Base-by-base conservation (phyloP, 2,329 filamentous ascomycete species). In the Colletotrichum sp. region DNA sequence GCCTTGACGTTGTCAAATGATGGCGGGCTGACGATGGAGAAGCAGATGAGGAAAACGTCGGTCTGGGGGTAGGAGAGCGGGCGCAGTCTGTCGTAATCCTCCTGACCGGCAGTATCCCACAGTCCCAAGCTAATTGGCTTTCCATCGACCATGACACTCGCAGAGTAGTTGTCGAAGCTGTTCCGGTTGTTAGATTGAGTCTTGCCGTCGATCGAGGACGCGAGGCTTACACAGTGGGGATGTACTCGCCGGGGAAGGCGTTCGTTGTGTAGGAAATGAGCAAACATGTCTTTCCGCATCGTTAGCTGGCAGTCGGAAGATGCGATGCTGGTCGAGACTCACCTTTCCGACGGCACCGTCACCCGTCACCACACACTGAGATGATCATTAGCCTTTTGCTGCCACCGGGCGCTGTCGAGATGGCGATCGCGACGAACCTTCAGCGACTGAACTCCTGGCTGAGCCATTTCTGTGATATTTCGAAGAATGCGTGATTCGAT, bases 261-360 rank as follows among this genome's bases (percentile, higher is more conserved):
- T 99, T 99, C 79, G 97, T 99, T 79, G 97, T 99, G 89, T 99
- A 99, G 69, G 96, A 99, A 85, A 99, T 99, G 82, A 99, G 93
- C 76, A 99, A 93, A 90, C 97, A 99, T 90, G 97, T 99, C 96
- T 98, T 77, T 55, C 67, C 80, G 30, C 71, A 28, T 55, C 62
- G 59, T 72, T 44, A 76, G 71, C 78, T 60, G 72, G 77, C 77
- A 68, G 69, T 77, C 77, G 74, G 76, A 72, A 72, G 63, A 70
- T 68, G 68, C 60, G 64, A 72, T n/a, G 39, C 34, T 9, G 24
- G 72, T 85, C 8, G 57, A 16, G 34, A 57, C 89, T 87, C 88
- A 98, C 96, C 92, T 99, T 99, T 87, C 97, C 97, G 82, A 99
- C 97, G 85, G 97, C 97, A 95, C 97, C 97, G 87, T 99, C 97